These are phyloP conservation scores for Stagonosporopsis rhizophila DNA, from an alignment of 2,329 filamentous ascomycete species.

Conservation along the genomic window DNA sequence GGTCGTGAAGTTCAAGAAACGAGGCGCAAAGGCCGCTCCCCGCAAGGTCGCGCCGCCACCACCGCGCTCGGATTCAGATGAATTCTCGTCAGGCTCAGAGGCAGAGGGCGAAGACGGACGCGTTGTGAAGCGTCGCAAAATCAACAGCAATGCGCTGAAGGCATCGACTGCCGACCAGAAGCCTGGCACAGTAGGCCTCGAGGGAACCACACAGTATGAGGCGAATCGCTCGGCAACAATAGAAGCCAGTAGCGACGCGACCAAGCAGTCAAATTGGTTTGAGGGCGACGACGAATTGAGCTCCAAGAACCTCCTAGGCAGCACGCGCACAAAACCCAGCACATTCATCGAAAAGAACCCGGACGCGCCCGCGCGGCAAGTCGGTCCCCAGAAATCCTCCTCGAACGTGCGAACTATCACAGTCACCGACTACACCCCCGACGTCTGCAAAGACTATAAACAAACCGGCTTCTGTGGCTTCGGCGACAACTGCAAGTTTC, in stretches of 20 bases:
- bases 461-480: constrained; percentile 71
- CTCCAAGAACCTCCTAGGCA: constrained; percentile 66
- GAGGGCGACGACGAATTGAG: constrained; percentile 64
- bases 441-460: constrained; percentile 95
- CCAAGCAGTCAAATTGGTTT: constrained; percentile 88
- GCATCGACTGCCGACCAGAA: constrained; percentile 66
- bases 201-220: constrained; percentile 61
- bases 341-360: constrained; percentile 81
- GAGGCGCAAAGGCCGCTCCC: constrained; percentile 76
- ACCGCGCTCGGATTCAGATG: constrained; percentile 57
- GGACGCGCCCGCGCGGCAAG: constrained; percentile 70
- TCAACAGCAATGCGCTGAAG: constrained; percentile 69
- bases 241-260: constrained; percentile 80
- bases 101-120: constrained; percentile 71
- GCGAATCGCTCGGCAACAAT: constrained; percentile 70
- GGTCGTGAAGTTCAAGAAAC: constrained; percentile 83
- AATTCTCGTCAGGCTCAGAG: constrained; percentile 75
- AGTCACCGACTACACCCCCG: constrained; percentile 86
- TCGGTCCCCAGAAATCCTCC: constrained; percentile 87
- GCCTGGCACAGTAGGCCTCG: constrained; percentile 44
- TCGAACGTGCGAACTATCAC: constrained; percentile 92
- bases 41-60: constrained; percentile 86
- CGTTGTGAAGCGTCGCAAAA: constrained; percentile 79
- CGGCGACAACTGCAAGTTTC: constrained; percentile 81
- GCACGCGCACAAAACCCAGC: constrained; percentile 54